Base-by-base conservation (phyloP, 2,329 filamentous ascomycete genomes). In the Beauveria bassiana region DNA sequence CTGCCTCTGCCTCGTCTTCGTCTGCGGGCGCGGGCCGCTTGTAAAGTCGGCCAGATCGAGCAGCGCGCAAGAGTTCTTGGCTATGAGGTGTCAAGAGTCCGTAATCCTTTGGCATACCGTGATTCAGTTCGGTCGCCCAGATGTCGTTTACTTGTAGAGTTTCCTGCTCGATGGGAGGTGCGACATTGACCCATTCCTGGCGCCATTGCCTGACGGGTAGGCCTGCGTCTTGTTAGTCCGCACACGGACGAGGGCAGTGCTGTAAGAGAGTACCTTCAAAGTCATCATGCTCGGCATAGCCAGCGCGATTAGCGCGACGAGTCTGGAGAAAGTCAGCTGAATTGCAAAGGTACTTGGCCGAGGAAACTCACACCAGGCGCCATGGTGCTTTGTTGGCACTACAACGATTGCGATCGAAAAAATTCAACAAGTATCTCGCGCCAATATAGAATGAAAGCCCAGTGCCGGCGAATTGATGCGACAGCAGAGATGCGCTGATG, bases 171-270 rank as follows among this genome's bases (percentile, higher is more conserved):
- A 82, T 78, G 14, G 84, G 84, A 58, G 90, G 87, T 66, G 85
- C 86, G 70, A 93, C 78, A 47, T 78, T 87, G 61, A 91, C 82
- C 75, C 79, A 79, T 62, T 89, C 86, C 65, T 89, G 86, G 61
- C 90, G 86, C 89, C 92, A 98, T 82, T 96, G 91, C 70, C 92
- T 88, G 62, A 97, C 89, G 18, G 93, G 93, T 12, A 97, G 82
- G 63, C 92, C 91, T 81, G 84, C 79, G 14, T 49, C 4, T 18
- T 14, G 49, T 63, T 16, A 63, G 62, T 18, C 16, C 4, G 47
- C 7, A 14, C 52, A 43, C 4, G 2, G 6, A 14, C 1, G 18
- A 56, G 24, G 16, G 10, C 20, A 4, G n/a, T 10, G 46, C 55
- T 14, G n/a, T 38, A 22, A 26, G 45, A 42, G 61, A 67, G 62